Evolutionary conservation across 2,329 filamentous ascomycete genomes (phyloP).

Genomic region (Ceratocystis lukuohia): DNA sequence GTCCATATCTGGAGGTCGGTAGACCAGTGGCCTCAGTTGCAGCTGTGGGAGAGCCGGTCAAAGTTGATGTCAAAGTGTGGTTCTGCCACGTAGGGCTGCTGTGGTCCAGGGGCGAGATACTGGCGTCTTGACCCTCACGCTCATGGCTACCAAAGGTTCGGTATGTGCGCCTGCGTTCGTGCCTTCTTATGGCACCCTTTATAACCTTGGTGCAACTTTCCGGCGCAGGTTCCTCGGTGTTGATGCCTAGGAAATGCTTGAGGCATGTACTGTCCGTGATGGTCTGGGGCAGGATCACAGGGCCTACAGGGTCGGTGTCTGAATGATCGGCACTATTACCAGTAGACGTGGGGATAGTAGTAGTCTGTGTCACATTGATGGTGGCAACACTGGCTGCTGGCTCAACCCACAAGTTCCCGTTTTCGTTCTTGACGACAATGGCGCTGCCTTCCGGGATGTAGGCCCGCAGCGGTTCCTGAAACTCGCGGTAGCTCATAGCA

Average conservation of each 20-base stretch:
- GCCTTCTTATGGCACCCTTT: neutral
- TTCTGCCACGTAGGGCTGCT: neutral
- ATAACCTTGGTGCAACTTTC: neutral
- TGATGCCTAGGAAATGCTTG: neutral
- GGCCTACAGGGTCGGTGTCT: neutral
- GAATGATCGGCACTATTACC: neutral
- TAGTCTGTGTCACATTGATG: neutral
- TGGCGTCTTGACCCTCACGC: neutral
- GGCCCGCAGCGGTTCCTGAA: neutral
- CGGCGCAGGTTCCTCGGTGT: neutral
- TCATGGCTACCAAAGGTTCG: constrained; percentile 1
- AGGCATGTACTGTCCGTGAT: neutral
- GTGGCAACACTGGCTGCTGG: neutral
- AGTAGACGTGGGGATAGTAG: neutral
- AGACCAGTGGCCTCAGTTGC: neutral
- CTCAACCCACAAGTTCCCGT: neutral
- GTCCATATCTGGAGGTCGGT: neutral
- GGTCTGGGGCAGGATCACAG: neutral
- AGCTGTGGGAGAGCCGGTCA: neutral
- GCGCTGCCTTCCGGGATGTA: neutral
- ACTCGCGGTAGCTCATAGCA: constrained; percentile 1
- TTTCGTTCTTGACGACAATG: constrained; percentile 5
- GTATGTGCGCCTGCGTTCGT: neutral
- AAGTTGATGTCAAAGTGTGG: neutral
- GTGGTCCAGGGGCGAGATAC: neutral